Base-by-base conservation (phyloP, 2,329 filamentous ascomycete genomes). In the Hypoxylon sp. region DNA sequence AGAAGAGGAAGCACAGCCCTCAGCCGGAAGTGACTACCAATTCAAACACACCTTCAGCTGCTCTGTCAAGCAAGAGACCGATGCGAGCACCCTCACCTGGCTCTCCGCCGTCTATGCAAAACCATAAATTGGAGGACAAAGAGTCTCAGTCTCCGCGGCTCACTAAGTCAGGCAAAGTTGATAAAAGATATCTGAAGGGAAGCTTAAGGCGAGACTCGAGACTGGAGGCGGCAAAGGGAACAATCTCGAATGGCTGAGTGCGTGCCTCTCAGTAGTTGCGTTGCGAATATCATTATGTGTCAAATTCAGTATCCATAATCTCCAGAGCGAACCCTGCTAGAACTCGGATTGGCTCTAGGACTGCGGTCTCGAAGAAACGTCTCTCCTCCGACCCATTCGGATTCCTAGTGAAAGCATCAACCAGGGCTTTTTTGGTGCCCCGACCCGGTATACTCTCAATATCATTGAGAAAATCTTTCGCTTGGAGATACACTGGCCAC, bases 281-380 rank as follows among this genome's bases (percentile, higher is more conserved):
- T 19, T 51, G 8, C 21, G 12, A 39, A 48, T 52, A 37, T 61
- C 51, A 37, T 68, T 54, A 69, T 3, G 53, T 56, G 23, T 72
- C 74, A 72, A 86, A 79, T 62, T 84, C 82, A 2, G 62, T 70
- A 29, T 74, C 74, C 60, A 87, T 73, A 12, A 85, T 72, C 14
- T 79, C 79, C 14, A 80, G 72, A 1, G 84, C 84, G 30, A 87
- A 74, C 1, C 73, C 74, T 2, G 84, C 81, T 58, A 88, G 71
- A n/a, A 76, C 74, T 54, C 80, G 78, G 16, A 88, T 73, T 30
- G 84, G 83, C 59, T 80, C 76, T 21, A 85, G 73, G 8, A 88
- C 81, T n/a, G 79, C 80, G 58, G 78, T 80, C 30, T 82, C 78
- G 69, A 86, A 86, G 67, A 87, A 87, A 0, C 76, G 72, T n/a